A percentile compares a stretch with the other conserved stretches of the same genome.
Conservation (phyloP, 352 stramenopile genomes). For the Phytopythium cucurbitacearum region DNA sequence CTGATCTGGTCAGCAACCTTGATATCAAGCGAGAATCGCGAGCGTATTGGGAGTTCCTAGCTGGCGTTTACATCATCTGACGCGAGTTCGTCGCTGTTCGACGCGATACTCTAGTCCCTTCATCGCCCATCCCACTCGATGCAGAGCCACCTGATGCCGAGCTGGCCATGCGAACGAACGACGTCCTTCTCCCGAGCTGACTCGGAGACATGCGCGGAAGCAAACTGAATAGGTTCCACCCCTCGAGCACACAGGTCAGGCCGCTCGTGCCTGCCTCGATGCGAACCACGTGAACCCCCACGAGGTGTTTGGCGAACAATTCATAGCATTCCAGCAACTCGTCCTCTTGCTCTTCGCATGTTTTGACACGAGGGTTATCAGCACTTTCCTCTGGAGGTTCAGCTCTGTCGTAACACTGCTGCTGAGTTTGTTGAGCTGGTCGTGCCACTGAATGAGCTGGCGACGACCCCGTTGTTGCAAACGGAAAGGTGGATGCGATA, state of each 20-base stretch:
- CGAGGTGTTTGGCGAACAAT: slow-evolving; percentile 37
- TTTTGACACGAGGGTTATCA: not conserved
- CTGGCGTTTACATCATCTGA: not conserved
- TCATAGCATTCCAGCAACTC: slow-evolving; percentile 61
- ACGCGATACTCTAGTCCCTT: slow-evolving; percentile 6
- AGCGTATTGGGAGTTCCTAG: not conserved
- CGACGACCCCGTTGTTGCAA: slow-evolving; percentile 14
- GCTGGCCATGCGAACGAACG: slow-evolving; percentile 36
- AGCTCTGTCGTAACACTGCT: not conserved
- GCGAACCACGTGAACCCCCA: slow-evolving; percentile 43
- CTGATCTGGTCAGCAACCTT: no score
- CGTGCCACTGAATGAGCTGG: not conserved
- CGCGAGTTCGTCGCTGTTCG: slow-evolving; percentile 2
- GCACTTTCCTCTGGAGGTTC: not conserved
- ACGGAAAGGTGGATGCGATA: slow-evolving; percentile 13
- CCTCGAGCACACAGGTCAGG: slow-evolving; percentile 48
- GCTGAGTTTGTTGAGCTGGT: not conserved
- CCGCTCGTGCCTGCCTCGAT: slow-evolving; percentile 65
- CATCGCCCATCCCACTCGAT: no score
- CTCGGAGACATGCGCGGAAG: slow-evolving; percentile 37
- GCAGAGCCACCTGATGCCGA: slow-evolving; percentile 9
- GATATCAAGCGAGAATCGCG: no score
- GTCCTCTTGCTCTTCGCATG: slow-evolving; percentile 28
- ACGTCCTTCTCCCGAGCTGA: slow-evolving; percentile 15
- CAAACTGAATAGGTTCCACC: slow-evolving; percentile 62